Base-by-base conservation (phyloP, 2,329 filamentous ascomycete genomes). In the Pseudocercospora vitis region DNA sequence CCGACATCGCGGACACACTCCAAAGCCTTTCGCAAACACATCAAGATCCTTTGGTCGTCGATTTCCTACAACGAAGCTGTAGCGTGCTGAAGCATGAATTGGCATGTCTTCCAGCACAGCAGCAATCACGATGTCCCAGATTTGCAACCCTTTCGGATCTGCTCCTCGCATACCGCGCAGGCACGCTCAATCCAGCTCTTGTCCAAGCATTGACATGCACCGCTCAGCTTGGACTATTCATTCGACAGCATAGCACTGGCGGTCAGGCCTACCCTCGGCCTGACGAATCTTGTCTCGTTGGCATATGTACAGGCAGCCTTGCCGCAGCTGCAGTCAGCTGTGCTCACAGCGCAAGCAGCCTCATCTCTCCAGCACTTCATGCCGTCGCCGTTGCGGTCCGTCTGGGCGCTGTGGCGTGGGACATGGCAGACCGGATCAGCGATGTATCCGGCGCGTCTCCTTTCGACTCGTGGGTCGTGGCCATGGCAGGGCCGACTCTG, bases 371-470 rank as follows among this genome's bases (percentile, higher is more conserved):
- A 3, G 63, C 52, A 21, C 42, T 59, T n/a, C 50, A 77, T 26
- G 65, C 69, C 8, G 75, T 75, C 2, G 32, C 61, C 3, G 46
- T 72, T 1, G 74, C 79, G 1, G 79, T 81, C 52, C 69, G 77
- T 0, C 65, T 80, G 2, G 77, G 77, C 2, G 60, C 51, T 5
- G 40, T 35, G 12, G 48, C 48, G 7, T 52, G 51, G 48, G 48
- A 53, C 12, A 37, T 54, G 28, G 56, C 44, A 12, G 28, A 46
- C 42, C 42, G 42, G 21, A 46, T 46, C 28, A 19, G 24, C 31
- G 42, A 46, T 31, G 9, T 31, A 19, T 40, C 44, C 19, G 32
- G 33, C 4, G 19, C 33, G 24, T 28, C 24, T 23, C 19, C 12
- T 21, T 53, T 48, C 45, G 44, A 45, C n/a, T 48, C 51, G 12